Percentiles rank a stretch among this genome's conserved stretches.
phyloP scores from a whole-genome alignment of 805 yeast genomes.

The Limtongozyma cylindracea region DNA sequence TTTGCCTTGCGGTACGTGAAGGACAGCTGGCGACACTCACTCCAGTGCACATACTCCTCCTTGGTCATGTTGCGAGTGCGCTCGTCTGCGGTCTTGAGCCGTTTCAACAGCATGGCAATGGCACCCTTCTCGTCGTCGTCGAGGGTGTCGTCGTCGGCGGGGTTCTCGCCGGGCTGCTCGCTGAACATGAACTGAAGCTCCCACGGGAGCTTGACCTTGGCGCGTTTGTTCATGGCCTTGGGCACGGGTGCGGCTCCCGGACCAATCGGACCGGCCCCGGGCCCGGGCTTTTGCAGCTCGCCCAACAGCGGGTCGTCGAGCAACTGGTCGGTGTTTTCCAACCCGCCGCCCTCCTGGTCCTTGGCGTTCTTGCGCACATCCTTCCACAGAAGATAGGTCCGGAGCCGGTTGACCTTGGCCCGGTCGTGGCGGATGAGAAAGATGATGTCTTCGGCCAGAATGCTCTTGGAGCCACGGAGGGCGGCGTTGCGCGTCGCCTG shows the following conservation, averaged over 20 bases:
- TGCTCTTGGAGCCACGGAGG: constrained; percentile 56
- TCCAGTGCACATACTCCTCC: constrained; percentile 97
- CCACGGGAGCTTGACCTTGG: constrained; percentile 80
- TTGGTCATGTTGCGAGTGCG: constrained; percentile 83
- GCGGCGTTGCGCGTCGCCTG: constrained; percentile 64
- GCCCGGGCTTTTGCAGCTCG: too few relatives aligned
- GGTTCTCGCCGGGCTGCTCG: constrained; percentile 64
- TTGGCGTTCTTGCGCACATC: constrained; percentile 70
- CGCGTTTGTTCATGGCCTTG: constrained; percentile 23
- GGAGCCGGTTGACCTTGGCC: constrained; percentile 76
- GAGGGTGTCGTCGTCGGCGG: constrained; percentile 26
- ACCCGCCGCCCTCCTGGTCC: constrained; percentile 26
- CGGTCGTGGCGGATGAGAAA: constrained; percentile 79
- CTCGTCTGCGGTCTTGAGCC: constrained; percentile 83
- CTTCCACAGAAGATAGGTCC: constrained; percentile 90
- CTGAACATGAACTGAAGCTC: constrained; percentile 82
- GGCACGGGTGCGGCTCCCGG: constrained; percentile 12
- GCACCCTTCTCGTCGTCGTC: constrained; percentile 89
- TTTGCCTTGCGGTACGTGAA: constrained; percentile 90
- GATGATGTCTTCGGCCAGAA: constrained; percentile 82
- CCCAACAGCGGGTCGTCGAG: too few relatives aligned
- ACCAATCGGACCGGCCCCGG: constrained; percentile 16
- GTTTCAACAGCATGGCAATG: constrained; percentile 61
- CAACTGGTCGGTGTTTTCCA: constrained; percentile 11
- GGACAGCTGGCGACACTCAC: constrained; percentile 93